Evolutionary conservation across 1,284 basidiomycete species (phyloP).

Genomic region (Amylostereum areolatum): DNA sequence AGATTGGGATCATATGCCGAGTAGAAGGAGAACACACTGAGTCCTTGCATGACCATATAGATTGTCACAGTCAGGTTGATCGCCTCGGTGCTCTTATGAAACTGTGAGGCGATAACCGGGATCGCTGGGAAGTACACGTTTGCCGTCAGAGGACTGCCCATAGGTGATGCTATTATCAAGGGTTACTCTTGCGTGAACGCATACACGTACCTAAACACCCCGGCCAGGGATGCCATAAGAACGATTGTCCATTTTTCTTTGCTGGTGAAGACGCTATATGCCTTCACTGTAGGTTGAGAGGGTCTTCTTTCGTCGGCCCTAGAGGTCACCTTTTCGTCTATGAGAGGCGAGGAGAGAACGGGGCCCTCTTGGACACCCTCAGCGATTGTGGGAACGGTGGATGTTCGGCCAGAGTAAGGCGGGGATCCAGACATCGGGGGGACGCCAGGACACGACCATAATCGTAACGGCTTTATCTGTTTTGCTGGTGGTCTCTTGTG

Average conservation of each 20-base stretch:
- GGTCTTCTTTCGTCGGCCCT: too few species aligned
- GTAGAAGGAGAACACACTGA: constrained; percentile 36
- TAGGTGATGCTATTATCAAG: neutral
- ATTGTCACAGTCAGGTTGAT: constrained; percentile 77
- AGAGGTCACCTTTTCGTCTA: neutral
- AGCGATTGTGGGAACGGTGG: too few species aligned
- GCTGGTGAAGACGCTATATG: constrained; percentile 49
- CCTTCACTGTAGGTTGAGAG: constrained; percentile 11
- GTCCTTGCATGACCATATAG: constrained; percentile 74
- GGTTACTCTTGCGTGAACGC: neutral
- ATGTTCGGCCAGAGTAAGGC: too few species aligned
- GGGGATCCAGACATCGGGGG: too few species aligned
- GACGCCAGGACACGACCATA: too few species aligned
- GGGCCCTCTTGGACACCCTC: too few species aligned
- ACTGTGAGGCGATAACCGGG: constrained; percentile 54
- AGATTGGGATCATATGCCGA: neutral
- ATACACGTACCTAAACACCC: constrained; percentile 50
- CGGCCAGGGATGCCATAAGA: constrained; percentile 46
- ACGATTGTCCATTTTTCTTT: constrained; percentile 69
- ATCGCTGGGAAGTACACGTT: constrained; percentile 79
- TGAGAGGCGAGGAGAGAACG: neutral
- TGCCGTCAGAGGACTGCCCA: constrained; percentile 57
- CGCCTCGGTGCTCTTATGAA: constrained; percentile 57
- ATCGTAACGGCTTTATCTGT: too few species aligned
- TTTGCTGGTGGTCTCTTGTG: too few species aligned